Base-by-base conservation (phyloP, 2,329 filamentous ascomycete genomes). In the Arthrobotrys entomopaga region DNA sequence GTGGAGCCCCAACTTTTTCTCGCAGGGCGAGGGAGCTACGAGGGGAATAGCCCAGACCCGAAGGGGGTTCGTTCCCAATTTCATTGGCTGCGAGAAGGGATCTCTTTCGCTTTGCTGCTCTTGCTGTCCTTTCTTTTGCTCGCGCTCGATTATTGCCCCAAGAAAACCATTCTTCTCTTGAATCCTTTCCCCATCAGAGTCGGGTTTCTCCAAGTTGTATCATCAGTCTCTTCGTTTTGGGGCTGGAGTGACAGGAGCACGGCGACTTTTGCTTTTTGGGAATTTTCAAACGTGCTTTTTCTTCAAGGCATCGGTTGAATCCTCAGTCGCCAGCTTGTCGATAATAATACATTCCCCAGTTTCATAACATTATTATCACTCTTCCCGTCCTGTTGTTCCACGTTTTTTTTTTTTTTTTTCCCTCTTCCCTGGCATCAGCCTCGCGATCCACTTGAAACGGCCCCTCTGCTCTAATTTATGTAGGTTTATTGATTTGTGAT, bases 381-480 rank as follows among this genome's bases (percentile, higher is more conserved):
- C 52, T n/a, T 34, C 16, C 48, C 19, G 54, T 49, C 38, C 56
- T 46, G 65, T 60, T 58, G 57, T 60, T 72, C 60, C 67, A 72
- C 67, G 49, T 70, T 70, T 70, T 64, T 50, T 19, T 57, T 20
- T 57, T 42, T 54, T 34, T 57, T 26, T 24, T 46, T 49, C 29
- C 38, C 34, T 22, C 15, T 29, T 52, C 16, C 11, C 42, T 48
- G 34, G 29, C 53, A 52, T 74, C 61, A 73, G 69, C 69, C 69
- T 74, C 70, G 63, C 63, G 70, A 64, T 74, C 56, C 53, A 48
- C 61, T 56, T 73, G 57, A 66, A 67, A 67, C 70, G 70, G 64
- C 56, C 63, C 66, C 56, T 56, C 42, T 34, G 29, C 29, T 34
- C 29, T 10, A 34, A 3, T 34, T 7, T 34, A 34, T 34, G 29